Base-by-base conservation (phyloP, 371 early-diverging fungal species). In the Ordospora pajunii region DNA sequence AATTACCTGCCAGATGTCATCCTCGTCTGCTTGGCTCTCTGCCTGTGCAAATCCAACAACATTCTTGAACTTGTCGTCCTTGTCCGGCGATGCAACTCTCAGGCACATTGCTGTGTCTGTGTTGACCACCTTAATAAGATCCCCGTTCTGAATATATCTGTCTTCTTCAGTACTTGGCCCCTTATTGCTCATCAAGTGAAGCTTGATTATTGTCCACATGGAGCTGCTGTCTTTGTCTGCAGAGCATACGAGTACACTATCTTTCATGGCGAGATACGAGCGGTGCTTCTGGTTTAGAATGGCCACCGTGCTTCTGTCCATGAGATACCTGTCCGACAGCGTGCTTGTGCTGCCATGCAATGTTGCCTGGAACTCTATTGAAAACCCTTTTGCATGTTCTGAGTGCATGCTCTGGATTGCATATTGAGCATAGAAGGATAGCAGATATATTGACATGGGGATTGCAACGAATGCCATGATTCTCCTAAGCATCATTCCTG, bases 1-100 rank as follows among this genome's bases (percentile, higher is more conserved):
- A 25, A 64, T 51, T 21, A 72, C 43, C 53, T 45, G 53, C 72
- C 72, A 72, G 9, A 72, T 40, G 9, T 72, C 72, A 23, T 72
- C 45, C 23, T 72, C 72, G 22, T 43, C 25, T 2, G 58, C 58
- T 10, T 58, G 37, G 37, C 40, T 58, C n/a, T 58, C 58, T 9
- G 65, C 70, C 10, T 54, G 43, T 5, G 25, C 19, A 46, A 42
- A 42, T 46, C 48, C 62, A 66, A 48, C 11, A 14, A 66, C 58
- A 11, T 40, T 43, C 22, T n/a, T 51, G 37, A 72, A 72, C 44
- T 72, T 72, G 11, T 72, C 58, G 10, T 62, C 62, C 9, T 11
- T 42, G 12, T 72, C 72, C n/a, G 23, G 32, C 7, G 14, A 40
- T 11, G 12, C 22, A 22, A 72, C 58, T 14, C 53, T 58, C 50